Evolutionary conservation across 805 yeast genomes (phyloP), one percentile per base, ranked within the genome.

Genomic region (Priceomyces haplophilus): DNA sequence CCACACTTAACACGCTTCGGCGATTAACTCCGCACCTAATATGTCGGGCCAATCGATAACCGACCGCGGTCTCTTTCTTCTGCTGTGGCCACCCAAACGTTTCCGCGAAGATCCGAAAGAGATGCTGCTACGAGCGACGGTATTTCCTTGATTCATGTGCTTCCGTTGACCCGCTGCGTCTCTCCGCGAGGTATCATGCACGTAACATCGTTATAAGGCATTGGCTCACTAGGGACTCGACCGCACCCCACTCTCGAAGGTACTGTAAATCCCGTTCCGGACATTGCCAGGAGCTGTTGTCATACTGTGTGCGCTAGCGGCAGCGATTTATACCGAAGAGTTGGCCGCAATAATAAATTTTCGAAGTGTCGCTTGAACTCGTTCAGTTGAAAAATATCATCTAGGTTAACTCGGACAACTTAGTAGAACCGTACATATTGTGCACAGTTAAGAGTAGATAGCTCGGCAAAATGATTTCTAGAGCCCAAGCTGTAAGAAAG

Each of bases 381-480:
- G 24, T 21, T 21, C 24, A 21, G 8, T 21, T 21, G 24, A 21
- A 21, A 21, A 21, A 21, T 7, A 7, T 21, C 8, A 7, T 6
- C 24, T 21, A 21, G 24, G 24, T 8, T 21, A 21, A 21, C 24
- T 21, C 6, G 24, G 24, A 21, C 8, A 21, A 21, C 24, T 21
- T 21, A 8, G 24, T 21, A 21, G 24, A 21, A 21, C 24, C 24
- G 24, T 21, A 21, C 8, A 21, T 21, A 21, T 6, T 21, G 24
- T 7, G 24, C 24, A 21, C 24, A 6, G 8, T 8, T 21, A 6
- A 21, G 24, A 21, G 24, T 21, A 21, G 24, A 21, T 21, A 21
- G 8, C 15, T 27, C 31, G 31, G 31, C 18, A 36, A 38, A 18
- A 43, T 43, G 47, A 34, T 43, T 24, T 40, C 43, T 12, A 43